Evolutionary conservation across 75 land plant species (phyloP).

Genomic region (Isoetes taiwanensis): DNA sequence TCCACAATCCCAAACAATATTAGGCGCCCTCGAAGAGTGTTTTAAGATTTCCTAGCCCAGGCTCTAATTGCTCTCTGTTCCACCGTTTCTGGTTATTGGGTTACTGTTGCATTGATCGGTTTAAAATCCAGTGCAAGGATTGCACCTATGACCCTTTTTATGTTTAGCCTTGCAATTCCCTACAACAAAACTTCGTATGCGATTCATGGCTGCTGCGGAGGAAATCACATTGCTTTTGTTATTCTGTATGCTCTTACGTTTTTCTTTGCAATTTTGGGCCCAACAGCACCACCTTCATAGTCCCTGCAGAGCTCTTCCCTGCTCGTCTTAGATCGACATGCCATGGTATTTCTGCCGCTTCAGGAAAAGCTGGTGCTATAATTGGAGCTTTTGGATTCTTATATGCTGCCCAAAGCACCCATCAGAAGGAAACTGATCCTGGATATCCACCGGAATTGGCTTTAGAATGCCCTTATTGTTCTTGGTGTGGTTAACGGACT

Average conservation of each 20-base stretch:
- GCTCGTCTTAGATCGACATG: conserved; percentile 17
- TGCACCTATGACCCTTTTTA: conserved; percentile 30
- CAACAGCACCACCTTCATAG: conserved; percentile 8
- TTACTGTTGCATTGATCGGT: conserved; percentile 23
- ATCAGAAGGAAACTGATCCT: not conserved
- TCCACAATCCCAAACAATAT: conserved; percentile 10
- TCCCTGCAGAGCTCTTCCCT: not conserved
- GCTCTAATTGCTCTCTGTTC: conserved; percentile 22
- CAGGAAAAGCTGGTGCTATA: conserved; percentile 4
- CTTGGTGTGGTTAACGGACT: conserved; percentile 19
- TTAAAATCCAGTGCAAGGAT: conserved; percentile 13
- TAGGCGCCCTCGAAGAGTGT: conserved; percentile 16
- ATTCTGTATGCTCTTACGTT: conserved; percentile 24
- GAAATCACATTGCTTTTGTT: conserved; percentile 10
- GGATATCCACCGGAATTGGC: conserved; percentile 23
- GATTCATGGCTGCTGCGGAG: conserved; percentile 1
- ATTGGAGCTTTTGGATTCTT: not conserved
- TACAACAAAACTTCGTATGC: conserved; percentile 12
- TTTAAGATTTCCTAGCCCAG: conserved; percentile 18
- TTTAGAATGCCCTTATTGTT: conserved; percentile 26
- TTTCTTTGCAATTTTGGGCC: conserved; percentile 18
- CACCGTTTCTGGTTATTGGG: conserved; percentile 34
- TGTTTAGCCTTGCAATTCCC: conserved; percentile 22
- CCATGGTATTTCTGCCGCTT: conserved; percentile 17
- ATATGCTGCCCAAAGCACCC: not conserved